A percentile compares a stretch with the other conserved stretches of the same genome.
phyloP scores from a whole-genome alignment of 2,329 filamentous ascomycete species.

The Penicillium sp. region DNA sequence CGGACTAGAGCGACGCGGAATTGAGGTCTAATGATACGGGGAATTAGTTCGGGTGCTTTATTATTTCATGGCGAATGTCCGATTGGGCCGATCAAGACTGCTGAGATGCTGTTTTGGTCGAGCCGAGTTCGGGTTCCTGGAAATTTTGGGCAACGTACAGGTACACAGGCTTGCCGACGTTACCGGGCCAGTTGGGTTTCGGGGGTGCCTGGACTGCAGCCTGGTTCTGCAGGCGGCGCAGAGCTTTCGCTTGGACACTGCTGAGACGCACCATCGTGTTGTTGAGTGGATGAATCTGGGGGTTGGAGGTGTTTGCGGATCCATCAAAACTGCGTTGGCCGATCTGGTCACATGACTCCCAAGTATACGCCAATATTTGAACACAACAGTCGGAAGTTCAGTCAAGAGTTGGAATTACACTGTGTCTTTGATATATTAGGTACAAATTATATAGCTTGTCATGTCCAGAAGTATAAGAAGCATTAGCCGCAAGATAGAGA shows the following conservation, averaged over 20 bases:
- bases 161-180: slow-evolving; percentile 49
- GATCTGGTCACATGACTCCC: background rate
- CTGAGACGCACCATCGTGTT: slow-evolving; percentile 10
- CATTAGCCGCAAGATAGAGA: too few relatives aligned
- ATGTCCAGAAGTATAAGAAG: too few relatives aligned
- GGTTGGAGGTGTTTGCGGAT: slow-evolving; percentile 1
- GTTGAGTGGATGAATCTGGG: slow-evolving; percentile 8
- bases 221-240: slow-evolving; percentile 1
- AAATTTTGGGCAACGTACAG: slow-evolving; percentile 48
- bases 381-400: background rate
- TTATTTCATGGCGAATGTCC: background rate
- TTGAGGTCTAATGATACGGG: slow-evolving; percentile 60
- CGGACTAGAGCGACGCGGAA: slow-evolving; percentile 78
- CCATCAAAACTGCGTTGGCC: slow-evolving; percentile 8
- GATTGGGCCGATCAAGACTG: background rate
- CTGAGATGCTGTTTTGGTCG: background rate
- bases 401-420: background rate
- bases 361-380: background rate
- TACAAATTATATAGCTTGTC: too few relatives aligned
- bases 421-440: background rate
- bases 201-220: background rate
- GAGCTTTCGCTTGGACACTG: background rate
- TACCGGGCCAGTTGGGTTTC: slow-evolving; percentile 18
- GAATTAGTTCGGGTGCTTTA: background rate
- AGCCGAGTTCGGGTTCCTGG: background rate